Conservation (phyloP, 75 land plant species). For the Larix kaempferi region DNA sequence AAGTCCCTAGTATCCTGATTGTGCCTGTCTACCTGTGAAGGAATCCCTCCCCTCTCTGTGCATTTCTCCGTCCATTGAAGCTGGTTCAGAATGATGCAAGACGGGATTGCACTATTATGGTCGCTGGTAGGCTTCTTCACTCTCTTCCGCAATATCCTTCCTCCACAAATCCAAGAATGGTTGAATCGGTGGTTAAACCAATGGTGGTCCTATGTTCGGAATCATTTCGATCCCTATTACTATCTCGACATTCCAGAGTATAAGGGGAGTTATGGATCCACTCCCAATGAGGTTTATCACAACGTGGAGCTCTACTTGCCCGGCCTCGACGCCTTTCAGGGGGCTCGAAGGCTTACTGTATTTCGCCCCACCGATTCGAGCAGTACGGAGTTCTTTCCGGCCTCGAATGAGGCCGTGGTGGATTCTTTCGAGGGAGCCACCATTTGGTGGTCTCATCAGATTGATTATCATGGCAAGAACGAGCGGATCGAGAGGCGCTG, state of each 20-base stretch:
- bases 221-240: no score
- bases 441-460: conserved; percentile 31
- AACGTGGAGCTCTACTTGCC: neutral
- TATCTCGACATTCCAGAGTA: neutral
- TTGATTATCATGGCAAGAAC: neutral
- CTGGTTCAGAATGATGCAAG: no score
- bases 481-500: conserved; percentile 4
- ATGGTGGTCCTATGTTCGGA: no score
- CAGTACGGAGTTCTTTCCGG: conserved; percentile 34
- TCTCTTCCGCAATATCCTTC: no score
- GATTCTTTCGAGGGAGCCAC: conserved; percentile 36
- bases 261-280: neutral
- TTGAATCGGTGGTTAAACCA: no score
- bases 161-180: no score
- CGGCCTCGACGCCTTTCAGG: conserved; percentile 20
- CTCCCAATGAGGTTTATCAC: neutral
- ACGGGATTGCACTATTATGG: no score
- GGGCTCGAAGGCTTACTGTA: conserved; percentile 29
- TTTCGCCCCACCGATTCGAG: conserved; percentile 23
- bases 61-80: no score
- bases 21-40: no score
- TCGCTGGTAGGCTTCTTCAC: no score
- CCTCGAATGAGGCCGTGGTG: conserved; percentile 30
- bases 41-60: no score
- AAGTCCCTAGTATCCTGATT: no score